Evolutionary conservation across 768 basidiomycete genomes (phyloP), one percentile per base, ranked within the genome.

Genomic region (Polyporus arcularius): DNA sequence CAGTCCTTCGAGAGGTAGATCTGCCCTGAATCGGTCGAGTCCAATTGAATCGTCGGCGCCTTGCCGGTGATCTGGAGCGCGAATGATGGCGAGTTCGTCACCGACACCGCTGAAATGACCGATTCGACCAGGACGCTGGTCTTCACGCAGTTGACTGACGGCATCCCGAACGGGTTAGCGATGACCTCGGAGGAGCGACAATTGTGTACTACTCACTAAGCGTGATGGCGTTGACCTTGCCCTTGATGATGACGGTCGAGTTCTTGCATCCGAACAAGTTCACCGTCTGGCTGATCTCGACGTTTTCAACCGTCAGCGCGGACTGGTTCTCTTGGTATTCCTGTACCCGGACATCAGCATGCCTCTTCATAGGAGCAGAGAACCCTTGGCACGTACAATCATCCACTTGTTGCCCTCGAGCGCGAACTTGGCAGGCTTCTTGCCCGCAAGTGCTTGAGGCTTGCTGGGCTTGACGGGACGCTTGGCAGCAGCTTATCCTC

Each of bases 401-500:
- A 85, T 69, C 97, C 97, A 99, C 75, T 96, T 97, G 69, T 82
- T 96, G 8, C 94, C 95, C 61, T 98, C 95, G 53, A 98, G 75
- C 31, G 82, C 88, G 57, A 94, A 89, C 72, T 95, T 97, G 28
- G 93, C 64, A 3, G 97, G 96, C 70, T 96, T 96, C 81, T 97
- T 98, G 62, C 90, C 89, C 57, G 84, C 84, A 58, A 95, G 78
- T 4, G 90, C 80, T 4, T 85, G 83, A 18, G 96, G 96, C 67
- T 98, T 98, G 2, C 85, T 80, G 2, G 96, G 94, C 67, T 87
- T 91, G 39, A 80, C 70, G 14, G 94, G 94, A 63, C 86, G 86
- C 78, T 88, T 90, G 9, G 67, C 61, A 41, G 63, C 57, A 45
- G 50, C 47, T 18, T 26, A 52, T 31, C 8, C 11, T 4, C 57